These are phyloP conservation scores for Sordariomycetes sp. DNA, from an alignment of 2,329 filamentous ascomycete species.

Conservation along the genomic window DNA sequence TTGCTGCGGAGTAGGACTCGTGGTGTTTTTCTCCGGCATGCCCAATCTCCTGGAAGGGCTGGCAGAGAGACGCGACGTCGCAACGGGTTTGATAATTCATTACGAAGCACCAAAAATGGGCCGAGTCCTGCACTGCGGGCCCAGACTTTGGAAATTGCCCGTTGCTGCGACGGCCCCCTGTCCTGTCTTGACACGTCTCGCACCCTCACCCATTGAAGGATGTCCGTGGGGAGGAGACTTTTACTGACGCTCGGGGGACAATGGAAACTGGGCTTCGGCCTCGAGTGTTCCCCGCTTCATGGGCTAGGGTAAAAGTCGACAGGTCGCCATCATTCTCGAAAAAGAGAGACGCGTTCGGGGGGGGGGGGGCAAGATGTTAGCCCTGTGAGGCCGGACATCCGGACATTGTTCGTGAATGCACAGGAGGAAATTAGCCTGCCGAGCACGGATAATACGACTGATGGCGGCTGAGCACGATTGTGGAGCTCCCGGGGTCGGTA, in stretches of 20 bases:
- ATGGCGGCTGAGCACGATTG: neutral
- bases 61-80: neutral
- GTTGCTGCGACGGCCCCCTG: neutral
- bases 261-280: neutral
- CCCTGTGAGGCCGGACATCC: neutral
- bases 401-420: neutral
- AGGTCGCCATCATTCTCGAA: neutral
- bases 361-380: neutral
- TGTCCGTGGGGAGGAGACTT: no score
- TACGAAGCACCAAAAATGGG: neutral
- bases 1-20: no score
- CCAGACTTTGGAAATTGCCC: neutral
- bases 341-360: neutral
- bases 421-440: neutral
- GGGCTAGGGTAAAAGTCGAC: neutral
- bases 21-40: no score
- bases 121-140: neutral
- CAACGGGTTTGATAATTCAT: neutral
- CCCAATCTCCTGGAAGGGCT: neutral
- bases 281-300: no score
- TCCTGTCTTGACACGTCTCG: neutral
- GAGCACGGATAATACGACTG: neutral
- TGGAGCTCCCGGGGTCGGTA: neutral
- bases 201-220: neutral
- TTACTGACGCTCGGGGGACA: no score